phyloP scores from a whole-genome alignment of 768 basidiomycete genomes.

The Rossbeevera mucosa region DNA sequence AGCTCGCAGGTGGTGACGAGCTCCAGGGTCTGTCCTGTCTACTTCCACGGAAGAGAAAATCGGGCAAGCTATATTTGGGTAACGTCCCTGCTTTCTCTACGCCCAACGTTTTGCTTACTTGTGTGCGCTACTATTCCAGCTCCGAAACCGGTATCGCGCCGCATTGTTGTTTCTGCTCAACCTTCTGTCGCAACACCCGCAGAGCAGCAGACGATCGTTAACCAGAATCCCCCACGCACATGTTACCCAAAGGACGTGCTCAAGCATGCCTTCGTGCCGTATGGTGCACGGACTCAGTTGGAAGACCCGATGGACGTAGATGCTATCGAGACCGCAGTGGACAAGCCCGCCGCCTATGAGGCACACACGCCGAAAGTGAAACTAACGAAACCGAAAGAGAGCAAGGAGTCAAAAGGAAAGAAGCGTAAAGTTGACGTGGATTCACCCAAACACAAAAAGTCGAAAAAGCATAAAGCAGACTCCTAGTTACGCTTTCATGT shows the following conservation, averaged over 20 bases:
- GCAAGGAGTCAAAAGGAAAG: conserved; percentile 30
- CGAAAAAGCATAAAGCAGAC: conserved; percentile 41
- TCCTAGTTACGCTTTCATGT: conserved; percentile 6
- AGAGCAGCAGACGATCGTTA: conserved; percentile 16
- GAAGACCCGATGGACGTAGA: conserved; percentile 22
- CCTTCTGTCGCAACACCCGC: conserved; percentile 29
- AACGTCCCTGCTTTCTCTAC: not conserved
- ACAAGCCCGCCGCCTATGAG: conserved; percentile 9
- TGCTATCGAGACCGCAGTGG: conserved; percentile 23
- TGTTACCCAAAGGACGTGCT: conserved; percentile 57
- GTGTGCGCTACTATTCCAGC: conserved; percentile 43
- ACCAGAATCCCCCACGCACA: conserved; percentile 52
- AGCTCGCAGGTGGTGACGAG: conserved; percentile 55
- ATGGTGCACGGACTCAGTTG: conserved; percentile 41
- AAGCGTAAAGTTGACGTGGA: conserved; percentile 50
- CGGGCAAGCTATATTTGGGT: conserved; percentile 59
- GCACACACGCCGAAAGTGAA: not conserved
- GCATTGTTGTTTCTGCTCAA: conserved; percentile 54
- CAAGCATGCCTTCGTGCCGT: conserved; percentile 61
- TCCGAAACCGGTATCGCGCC: conserved; percentile 54
- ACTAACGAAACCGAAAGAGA: conserved; percentile 18
- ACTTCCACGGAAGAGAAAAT: conserved; percentile 58
- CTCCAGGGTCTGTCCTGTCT: conserved; percentile 56
- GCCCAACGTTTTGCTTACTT: conserved; percentile 39
- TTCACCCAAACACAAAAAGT: conserved; percentile 46